phyloP scores from a whole-genome alignment of 257 asterid species.

The Solanum neorickii region DNA sequence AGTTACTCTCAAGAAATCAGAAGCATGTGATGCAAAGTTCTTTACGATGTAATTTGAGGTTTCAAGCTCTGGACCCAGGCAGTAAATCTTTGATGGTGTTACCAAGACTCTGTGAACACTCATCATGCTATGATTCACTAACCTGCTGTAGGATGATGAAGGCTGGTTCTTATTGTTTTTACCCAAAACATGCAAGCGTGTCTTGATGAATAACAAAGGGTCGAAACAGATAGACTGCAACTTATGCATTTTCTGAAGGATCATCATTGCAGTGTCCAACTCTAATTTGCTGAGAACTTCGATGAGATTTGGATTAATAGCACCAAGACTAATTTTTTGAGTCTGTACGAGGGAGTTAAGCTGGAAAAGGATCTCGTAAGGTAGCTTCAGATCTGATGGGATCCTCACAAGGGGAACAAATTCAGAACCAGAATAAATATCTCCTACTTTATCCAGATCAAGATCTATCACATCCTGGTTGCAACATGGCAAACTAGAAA shows the following conservation, averaged over 20 bases:
- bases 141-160: constrained; percentile 19
- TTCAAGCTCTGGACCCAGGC: constrained; percentile 92
- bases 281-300: constrained; percentile 39
- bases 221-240: constrained; percentile 51
- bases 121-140: constrained; percentile 50
- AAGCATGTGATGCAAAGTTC: constrained; percentile 58
- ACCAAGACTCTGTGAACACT: constrained; percentile 70
- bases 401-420: constrained; percentile 58
- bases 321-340: constrained; percentile 67
- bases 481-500: constrained; percentile 37
- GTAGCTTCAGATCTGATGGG: constrained; percentile 19
- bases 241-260: constrained; percentile 68
- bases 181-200: constrained; percentile 13
- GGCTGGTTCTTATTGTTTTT: constrained; percentile 11
- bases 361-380: constrained; percentile 84
- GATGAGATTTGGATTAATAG: constrained; percentile 38
- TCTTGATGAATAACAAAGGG: constrained; percentile 44
- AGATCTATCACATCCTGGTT: constrained; percentile 32
- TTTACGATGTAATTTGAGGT: constrained; percentile 76
- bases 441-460: constrained; percentile 25
- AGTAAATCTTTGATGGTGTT: constrained; percentile 75
- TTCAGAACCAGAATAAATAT: constrained; percentile 22
- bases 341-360: constrained; percentile 71
- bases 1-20: constrained; percentile 77
- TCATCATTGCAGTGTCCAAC: constrained; percentile 30